Base-by-base conservation (phyloP, 441 rosid genomes). In the Erodium trifolium region DNA sequence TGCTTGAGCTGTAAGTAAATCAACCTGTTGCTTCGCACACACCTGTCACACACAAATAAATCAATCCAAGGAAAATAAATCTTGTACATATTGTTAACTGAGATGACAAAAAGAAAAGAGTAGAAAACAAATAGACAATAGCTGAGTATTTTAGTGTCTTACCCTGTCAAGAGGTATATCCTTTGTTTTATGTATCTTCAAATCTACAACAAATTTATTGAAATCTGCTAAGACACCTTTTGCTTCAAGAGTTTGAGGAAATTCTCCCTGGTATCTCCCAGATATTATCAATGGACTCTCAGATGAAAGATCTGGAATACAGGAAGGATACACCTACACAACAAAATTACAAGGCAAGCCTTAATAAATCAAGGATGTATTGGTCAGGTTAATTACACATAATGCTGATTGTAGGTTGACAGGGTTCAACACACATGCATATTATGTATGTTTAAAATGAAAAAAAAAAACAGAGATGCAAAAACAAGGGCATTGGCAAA, bases 1-100 rank as follows among this genome's bases (percentile, higher is more conserved):
- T 68, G 96, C 91, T 80, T 87, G 87, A 70, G 93, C 88, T 76
- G 97, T 90, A 66, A 88, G 93, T 72, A 85, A 65, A 71, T 88
- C 95, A 37, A 92, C 88, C 75, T 83, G 86, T 70, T 85, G 88
- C 82, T 85, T 89, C 39, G 97, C 93, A 72, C 72, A 78, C 23
- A 89, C 72, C 98, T 95, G 53, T 12, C 51, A 1, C 51, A 45
- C 51, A 45, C 51, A 11, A 45, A 45, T 8, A 45, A 45, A 45
- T 8, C 13, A 11, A 41, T 41, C 47, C 10, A 11, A 41, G 10
- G 47, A 41, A 41, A 6, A 39, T 39, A 41, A 39, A 39, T 4
- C 7, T 9, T 43, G 51, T 12, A 43, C 51, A 57, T 10, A 18
- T 34, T 34, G 5, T 34, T 34, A 34, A 34, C 37, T 34, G 37